Base-by-base conservation (phyloP, 2,329 filamentous ascomycete genomes). In the Colletotrichum liriopes region DNA sequence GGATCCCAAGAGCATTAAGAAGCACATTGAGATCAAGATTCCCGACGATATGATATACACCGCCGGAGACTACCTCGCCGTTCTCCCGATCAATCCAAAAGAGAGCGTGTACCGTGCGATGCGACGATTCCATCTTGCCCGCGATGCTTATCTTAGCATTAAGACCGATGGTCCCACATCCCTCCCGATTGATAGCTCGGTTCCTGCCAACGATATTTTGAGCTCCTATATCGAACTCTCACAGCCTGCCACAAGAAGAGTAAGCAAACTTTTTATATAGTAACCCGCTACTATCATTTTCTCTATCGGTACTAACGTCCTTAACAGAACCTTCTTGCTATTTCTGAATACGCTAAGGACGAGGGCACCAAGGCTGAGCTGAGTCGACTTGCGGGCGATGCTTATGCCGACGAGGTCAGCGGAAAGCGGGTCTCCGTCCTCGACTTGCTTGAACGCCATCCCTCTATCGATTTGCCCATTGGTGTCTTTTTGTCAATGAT, bases 1-100 rank as follows among this genome's bases (percentile, higher is more conserved):
- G 4, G 83, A 82, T 39, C 23, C 54, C 47, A 79, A 23, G 75
- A 86, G 83, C 0, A 86, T 85, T 39, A 94, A 94, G 84, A 88
- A 89, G 32, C 87, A 92, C 73, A 87, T 94, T n/a, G 90, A 91
- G 75, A 90, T 95, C 47, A 88, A 89, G 73, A 84, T 96, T 1
- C 93, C 93, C 0, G 88, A 86, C 0, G 89, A 87, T 63, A 86
- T 90, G 84, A 87, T 86, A 0, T 96, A 95, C 80, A 87, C 88
- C 41, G 88, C 91, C 2, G 94, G 93, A 16, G 93, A 96, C 78
- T 96, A 96, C 78, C 86, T 96, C 0, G 92, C 92, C 0, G 85
- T 95, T 2, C 84, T 95, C 1, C 93, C 93, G 0, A 82, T 93
- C 45, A 96, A 96, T 78, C 90, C 90, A 1, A 86, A 86, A 65